Base-by-base conservation (phyloP, 2,329 filamentous ascomycete species). In the Alternaria postmessia region DNA sequence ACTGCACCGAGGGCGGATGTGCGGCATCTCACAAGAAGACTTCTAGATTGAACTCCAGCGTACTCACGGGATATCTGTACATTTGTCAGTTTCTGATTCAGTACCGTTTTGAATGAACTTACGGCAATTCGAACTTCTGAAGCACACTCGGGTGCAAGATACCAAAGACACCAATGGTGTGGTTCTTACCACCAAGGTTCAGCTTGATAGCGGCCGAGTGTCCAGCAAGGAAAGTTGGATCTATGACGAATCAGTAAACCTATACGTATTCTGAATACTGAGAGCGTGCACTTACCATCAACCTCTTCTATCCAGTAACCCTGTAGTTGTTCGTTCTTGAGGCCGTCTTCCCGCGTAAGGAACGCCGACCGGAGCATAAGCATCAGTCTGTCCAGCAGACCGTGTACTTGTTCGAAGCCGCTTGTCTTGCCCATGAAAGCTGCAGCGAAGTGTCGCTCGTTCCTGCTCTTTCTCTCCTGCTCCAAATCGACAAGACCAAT, bases 261-360 rank as follows among this genome's bases (percentile, higher is more conserved):
- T 38, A 20, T 28, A 16, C 32, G 8, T 8, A 7, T 7, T 8
- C 14, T 24, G 54, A 16, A 22, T 7, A 7, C 7, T 30, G 30
- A 38, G 18, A 14, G 20, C 1, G 26, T 36, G 43, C 14, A 76
- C 84, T 70, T 78, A 88, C 87, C 92, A 70, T 96, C 87, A 62
- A 96, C 87, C 81, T 96, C 93, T 81, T 97, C 90, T 70, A 98
- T 95, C 91, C 92, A 98, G 83, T 99, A 99, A 20, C 90, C 89
- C 70, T 75, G 71, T 14, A 92, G 86, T 46, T 87, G 84, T 69
- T 88, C 85, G 57, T 82, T 81, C 63, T 75, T 87, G 81, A 79
- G 67, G 83, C 80, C 69, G 67, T 94, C 91, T 72, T 94, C 92
- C 61, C 87, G 85, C 3, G 88, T 91, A 59, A 95, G 81, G 82